Conservation (phyloP, 257 asterid species). For the Vinca minor region DNA sequence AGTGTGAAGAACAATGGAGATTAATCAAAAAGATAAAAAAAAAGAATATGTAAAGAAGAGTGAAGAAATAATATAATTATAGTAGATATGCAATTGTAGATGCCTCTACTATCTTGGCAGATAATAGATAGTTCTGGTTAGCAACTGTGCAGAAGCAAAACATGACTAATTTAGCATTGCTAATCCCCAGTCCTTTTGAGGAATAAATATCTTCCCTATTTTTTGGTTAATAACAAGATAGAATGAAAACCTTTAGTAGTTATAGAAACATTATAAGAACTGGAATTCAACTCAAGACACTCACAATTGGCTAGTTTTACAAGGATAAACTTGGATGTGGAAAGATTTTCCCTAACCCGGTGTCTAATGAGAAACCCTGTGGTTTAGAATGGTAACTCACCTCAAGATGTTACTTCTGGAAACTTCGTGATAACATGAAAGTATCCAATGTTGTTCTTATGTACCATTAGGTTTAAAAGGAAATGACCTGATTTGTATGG, state of each 20-base stretch:
- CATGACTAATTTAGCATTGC: not conserved
- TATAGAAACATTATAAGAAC: not conserved
- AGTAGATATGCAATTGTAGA: not conserved
- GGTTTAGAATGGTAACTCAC: not conserved
- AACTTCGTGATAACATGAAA: not conserved
- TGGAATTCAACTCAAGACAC: not conserved
- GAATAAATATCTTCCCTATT: no score
- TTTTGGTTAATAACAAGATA: not conserved
- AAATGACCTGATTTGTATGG: not conserved
- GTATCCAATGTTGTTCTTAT: not conserved
- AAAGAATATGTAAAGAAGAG: not conserved
- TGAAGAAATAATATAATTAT: not conserved
- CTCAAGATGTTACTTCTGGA: not conserved
- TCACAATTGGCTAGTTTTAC: not conserved
- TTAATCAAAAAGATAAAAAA: no score
- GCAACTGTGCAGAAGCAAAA: not conserved
- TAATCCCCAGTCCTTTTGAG: not conserved
- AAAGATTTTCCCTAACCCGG: not conserved
- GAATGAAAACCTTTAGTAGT: not conserved
- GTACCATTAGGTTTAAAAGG: not conserved
- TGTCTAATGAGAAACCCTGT: not conserved
- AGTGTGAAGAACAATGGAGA: not conserved
- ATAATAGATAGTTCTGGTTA: not conserved
- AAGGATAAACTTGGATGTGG: not conserved
- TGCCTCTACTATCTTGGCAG: not conserved